These are phyloP conservation scores for Aspergillus chevalieri DNA, from an alignment of 2,329 filamentous ascomycete genomes.

Conservation along the genomic window DNA sequence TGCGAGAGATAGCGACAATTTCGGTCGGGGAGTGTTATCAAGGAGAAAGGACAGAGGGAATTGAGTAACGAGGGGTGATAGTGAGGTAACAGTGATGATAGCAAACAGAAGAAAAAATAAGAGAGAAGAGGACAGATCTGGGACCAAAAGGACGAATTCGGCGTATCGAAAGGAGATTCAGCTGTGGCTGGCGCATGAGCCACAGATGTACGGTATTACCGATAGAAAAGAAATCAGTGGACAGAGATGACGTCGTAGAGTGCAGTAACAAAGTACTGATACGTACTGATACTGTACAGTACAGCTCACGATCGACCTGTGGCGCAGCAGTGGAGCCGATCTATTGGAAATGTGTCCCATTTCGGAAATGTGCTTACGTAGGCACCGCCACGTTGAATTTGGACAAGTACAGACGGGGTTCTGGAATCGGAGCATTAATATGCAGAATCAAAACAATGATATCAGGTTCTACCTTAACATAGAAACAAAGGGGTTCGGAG, in stretches of 20 bases:
- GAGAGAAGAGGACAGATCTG: neutral
- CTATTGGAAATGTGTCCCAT: neutral
- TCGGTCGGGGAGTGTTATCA: neutral
- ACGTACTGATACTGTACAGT: neutral
- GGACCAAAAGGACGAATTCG: neutral
- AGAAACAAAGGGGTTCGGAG: too few species aligned
- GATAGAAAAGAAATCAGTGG: neutral
- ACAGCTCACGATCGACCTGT: neutral
- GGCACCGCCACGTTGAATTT: neutral
- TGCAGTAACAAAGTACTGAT: neutral
- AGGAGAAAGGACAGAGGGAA: neutral
- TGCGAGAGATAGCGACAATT: neutral
- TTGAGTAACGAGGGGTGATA: neutral
- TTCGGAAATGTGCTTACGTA: neutral
- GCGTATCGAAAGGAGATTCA: too few species aligned
- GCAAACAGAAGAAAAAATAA: neutral
- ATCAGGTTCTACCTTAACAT: too few species aligned
- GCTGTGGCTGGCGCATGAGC: neutral
- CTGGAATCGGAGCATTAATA: too few species aligned
- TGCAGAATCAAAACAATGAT: too few species aligned
- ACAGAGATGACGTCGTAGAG: too few species aligned
- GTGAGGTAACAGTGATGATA: neutral
- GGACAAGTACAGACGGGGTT: too few species aligned
- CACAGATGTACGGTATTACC: neutral
- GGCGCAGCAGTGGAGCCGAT: neutral